phyloP scores from a whole-genome alignment of 225 moss, liverwort and hornwort species.

The Asterella californica region DNA sequence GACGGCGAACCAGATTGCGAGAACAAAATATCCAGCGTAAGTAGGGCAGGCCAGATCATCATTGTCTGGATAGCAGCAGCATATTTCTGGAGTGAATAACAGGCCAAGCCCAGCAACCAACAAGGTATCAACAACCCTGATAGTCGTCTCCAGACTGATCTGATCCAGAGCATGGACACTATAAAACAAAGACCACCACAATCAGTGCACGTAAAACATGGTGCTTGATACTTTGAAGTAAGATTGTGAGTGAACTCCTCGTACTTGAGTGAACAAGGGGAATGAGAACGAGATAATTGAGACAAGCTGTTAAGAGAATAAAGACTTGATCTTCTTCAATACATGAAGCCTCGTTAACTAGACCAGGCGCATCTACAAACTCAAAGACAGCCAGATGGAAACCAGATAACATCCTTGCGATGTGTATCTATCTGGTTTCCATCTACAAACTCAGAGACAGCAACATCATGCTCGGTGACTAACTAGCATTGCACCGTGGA shows the following conservation, averaged over 20 bases:
- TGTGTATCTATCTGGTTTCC: no score
- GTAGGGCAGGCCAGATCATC: slow-evolving; percentile 44
- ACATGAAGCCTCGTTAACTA: no score
- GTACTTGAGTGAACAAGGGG: background rate
- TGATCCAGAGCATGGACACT: background rate
- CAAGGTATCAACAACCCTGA: slow-evolving; percentile 53
- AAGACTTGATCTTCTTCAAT: no score
- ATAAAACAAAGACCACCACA: slow-evolving; percentile 10
- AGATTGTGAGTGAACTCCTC: background rate
- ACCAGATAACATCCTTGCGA: no score
- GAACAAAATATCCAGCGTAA: slow-evolving; percentile 50
- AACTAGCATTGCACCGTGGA: no score
- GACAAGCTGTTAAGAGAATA: no score
- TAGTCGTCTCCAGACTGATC: slow-evolving; percentile 2
- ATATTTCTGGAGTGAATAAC: slow-evolving; percentile 72
- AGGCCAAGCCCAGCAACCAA: slow-evolving; percentile 57
- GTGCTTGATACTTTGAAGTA: background rate
- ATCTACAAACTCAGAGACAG: no score
- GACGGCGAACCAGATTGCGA: slow-evolving; percentile 38
- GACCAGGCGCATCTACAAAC: no score
- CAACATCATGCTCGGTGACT: no score
- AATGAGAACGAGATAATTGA: no score
- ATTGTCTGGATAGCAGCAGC: slow-evolving; percentile 59
- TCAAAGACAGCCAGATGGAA: no score
- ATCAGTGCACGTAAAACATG: background rate